phyloP scores from a whole-genome alignment of 345 rosid species.

The Ricinus communis region DNA sequence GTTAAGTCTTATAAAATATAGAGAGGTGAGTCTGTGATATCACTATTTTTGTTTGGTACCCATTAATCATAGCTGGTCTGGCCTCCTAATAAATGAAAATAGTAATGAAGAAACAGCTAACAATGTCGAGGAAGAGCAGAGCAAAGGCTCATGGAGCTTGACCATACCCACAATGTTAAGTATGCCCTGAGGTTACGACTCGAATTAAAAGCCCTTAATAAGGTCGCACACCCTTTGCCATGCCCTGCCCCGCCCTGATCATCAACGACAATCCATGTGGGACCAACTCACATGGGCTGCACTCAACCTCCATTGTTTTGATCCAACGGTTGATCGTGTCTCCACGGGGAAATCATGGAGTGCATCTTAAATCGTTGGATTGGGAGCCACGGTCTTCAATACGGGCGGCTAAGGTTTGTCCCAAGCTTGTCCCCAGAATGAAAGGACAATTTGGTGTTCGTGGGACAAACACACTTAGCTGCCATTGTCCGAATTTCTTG shows the following conservation, averaged over 20 bases:
- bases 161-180: constrained; percentile 9
- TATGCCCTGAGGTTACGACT: not conserved
- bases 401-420: constrained; percentile 42
- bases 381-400: constrained; percentile 24
- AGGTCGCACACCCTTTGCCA: not conserved
- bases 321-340: constrained; percentile 28
- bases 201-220: not conserved
- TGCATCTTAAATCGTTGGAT: constrained; percentile 26
- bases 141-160: constrained; percentile 10
- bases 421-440: constrained; percentile 39
- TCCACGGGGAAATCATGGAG: not conserved
- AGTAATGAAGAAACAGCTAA: not conserved
- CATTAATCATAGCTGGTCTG: too few relatives aligned
- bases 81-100: too few relatives aligned
- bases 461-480: constrained; percentile 35
- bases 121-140: not conserved
- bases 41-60: too few relatives aligned
- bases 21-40: too few relatives aligned
- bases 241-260: constrained; percentile 18
- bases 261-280: constrained; percentile 44
- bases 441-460: constrained; percentile 40
- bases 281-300: constrained; percentile 36
- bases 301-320: not conserved
- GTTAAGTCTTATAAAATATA: too few relatives aligned
- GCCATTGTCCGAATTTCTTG: constrained; percentile 24